A percentile compares a stretch with the other conserved stretches of the same genome.
phyloP scores from a whole-genome alignment of 306 rosid species.

The Vigna angularis region DNA sequence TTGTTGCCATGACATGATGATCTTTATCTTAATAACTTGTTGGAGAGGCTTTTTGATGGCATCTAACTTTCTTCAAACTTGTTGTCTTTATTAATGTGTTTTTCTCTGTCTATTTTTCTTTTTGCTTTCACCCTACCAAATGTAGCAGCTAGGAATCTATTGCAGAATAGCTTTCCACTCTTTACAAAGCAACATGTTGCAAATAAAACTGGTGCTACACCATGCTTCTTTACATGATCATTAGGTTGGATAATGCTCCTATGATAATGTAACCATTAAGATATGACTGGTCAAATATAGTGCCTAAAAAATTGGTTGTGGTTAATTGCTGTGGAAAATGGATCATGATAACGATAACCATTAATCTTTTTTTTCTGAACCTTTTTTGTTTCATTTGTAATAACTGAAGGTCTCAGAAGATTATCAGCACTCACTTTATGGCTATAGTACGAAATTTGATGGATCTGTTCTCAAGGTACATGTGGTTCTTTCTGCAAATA shows the following conservation, averaged over 20 bases:
- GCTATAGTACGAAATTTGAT: conserved; percentile 62
- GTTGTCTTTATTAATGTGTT: conserved; percentile 10
- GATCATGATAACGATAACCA: not conserved
- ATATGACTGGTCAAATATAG: not conserved
- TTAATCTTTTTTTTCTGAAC: not conserved
- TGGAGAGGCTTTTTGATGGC: conserved; percentile 16
- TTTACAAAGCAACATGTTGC: conserved; percentile 12
- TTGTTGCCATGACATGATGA: conserved; percentile 4
- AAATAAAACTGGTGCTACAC: conserved; percentile 18
- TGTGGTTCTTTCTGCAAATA: conserved; percentile 20
- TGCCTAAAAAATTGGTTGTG: conserved; percentile 16
- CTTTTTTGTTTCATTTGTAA: not conserved
- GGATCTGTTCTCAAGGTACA: conserved; percentile 78
- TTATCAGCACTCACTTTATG: conserved; percentile 53
- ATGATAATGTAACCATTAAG: not conserved
- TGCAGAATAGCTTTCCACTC: conserved; percentile 29
- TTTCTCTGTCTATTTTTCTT: not conserved
- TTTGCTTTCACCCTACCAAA: conserved; percentile 25
- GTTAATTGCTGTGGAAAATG: conserved; percentile 18
- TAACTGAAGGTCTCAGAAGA: conserved; percentile 64
- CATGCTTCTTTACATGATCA: not conserved
- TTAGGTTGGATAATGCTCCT: conserved; percentile 8
- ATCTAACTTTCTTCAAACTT: conserved; percentile 28
- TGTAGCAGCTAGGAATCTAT: conserved; percentile 19
- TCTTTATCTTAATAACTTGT: conserved; percentile 23